Evolutionary conservation across 805 yeast genomes (phyloP), one percentile per base, ranked within the genome.

Genomic region (Saccharomyces paradoxus): DNA sequence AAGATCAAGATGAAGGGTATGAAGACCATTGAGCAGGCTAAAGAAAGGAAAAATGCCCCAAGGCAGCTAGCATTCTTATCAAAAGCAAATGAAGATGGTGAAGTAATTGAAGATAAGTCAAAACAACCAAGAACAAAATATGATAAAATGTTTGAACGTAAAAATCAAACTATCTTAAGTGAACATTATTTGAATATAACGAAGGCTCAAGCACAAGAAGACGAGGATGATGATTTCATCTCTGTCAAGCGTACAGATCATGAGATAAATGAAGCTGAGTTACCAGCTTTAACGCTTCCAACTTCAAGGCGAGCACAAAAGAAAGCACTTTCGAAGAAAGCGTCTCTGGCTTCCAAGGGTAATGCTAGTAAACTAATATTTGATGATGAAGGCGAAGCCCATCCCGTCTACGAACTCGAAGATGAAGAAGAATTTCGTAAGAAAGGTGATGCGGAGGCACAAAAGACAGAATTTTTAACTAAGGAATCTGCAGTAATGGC

Each of bases 301-400:
- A 82, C 84, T 0, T 92, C 98, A 1, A 94, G 87, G 66, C 81
- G 99, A 62, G 84, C 86, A 4, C 82, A 82, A 47, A 94, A 89
- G 76, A 84, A 81, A 61, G 97, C 97, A 0, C 75, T 91, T 41
- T 88, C 96, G 12, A 90, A 87, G 74, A 94, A 92, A 68, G 79
- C 81, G 44, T 80, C 90, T 1, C 61, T 82, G 26, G 74, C 83
- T 49, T 67, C 76, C 13, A 80, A 79, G 58, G 88, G 89, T 1
- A 80, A 81, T 55, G 86, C 96, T 17, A 82, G 86, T 22, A 94
- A 90, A 68, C 69, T 92, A 61, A 77, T 81, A 53, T 94, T 92
- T 66, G 99, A 94, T 66, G 99, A 94, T 58, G 97, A 92, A 2
- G 99, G 99, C 28, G 78, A 77, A 4, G 86, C 98, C 0, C 98